These are phyloP conservation scores for Apiospora hydei DNA, from an alignment of 2,329 filamentous ascomycete species.

Conservation along the genomic window DNA sequence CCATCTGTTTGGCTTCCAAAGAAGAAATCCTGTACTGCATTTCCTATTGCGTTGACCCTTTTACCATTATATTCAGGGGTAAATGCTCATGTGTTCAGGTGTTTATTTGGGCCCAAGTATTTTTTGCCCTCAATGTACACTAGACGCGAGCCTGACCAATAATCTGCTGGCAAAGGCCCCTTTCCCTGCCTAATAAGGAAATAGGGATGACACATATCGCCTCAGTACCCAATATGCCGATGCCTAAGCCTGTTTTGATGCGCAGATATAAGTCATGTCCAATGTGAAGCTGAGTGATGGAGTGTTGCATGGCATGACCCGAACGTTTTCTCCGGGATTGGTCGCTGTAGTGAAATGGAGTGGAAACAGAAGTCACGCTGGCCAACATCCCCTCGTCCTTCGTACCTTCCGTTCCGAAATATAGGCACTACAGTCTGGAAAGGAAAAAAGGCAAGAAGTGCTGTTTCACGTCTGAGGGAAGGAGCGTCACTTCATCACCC, in stretches of 20 bases:
- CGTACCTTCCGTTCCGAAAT: neutral
- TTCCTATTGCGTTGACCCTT: neutral
- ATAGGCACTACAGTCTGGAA: neutral
- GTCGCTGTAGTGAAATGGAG: neutral
- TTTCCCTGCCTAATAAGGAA: conserved; percentile 5
- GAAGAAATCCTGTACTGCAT: neutral
- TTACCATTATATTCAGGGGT: neutral
- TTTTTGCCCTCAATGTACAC: neutral
- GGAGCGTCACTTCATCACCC: neutral
- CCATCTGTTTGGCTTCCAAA: no score
- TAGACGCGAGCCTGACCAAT: neutral
- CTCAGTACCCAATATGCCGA: neutral
- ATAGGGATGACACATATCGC: neutral
- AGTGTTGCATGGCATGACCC: neutral
- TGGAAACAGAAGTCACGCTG: neutral
- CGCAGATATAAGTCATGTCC: neutral
- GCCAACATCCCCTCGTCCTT: neutral
- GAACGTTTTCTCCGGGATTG: neutral
- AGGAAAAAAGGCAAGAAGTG: neutral
- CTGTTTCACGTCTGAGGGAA: neutral
- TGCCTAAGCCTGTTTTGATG: neutral
- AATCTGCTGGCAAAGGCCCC: neutral
- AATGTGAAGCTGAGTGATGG: neutral
- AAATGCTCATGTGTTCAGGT: neutral
- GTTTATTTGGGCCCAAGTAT: neutral